phyloP scores from a whole-genome alignment of 2,329 filamentous ascomycete genomes.

The Pleoardoris graminearum region DNA sequence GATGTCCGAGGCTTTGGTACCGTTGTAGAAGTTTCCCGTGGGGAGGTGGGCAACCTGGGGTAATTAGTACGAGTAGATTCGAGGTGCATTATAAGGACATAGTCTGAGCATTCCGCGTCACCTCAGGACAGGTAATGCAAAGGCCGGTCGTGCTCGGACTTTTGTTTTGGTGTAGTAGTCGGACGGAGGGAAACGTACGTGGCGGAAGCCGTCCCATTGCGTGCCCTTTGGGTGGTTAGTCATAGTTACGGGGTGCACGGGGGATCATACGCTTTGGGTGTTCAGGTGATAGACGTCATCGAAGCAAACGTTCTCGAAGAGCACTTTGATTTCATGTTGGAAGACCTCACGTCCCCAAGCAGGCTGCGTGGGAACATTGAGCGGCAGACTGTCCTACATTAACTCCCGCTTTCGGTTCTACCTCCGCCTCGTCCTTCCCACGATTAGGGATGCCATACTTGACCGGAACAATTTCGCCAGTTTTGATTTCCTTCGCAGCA shows the following conservation, averaged over 20 bases:
- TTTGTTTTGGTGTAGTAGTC: too few species aligned
- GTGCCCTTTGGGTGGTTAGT: constrained; percentile 27
- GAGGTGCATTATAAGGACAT: too few species aligned
- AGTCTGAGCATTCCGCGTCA: too few species aligned
- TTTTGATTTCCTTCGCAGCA: constrained; percentile 57
- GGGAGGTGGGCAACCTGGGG: constrained; percentile 44
- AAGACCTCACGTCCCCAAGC: constrained; percentile 58
- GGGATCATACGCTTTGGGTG: constrained; percentile 42
- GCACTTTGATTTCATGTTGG: constrained; percentile 57
- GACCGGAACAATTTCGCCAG: constrained; percentile 59
- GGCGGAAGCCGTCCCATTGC: constrained; percentile 53
- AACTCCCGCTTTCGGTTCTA: not conserved
- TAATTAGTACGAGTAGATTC: not conserved
- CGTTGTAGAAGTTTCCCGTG: constrained; percentile 49
- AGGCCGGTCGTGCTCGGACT: too few species aligned
- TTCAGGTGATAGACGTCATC: constrained; percentile 51
- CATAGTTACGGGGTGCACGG: not conserved
- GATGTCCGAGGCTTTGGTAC: constrained; percentile 48
- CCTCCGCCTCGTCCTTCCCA: too few species aligned
- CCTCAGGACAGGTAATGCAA: too few species aligned
- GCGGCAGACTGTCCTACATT: constrained; percentile 49
- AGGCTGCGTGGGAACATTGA: constrained; percentile 57
- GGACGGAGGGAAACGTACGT: constrained; percentile 21
- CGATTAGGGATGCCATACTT: constrained; percentile 46
- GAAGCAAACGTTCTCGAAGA: constrained; percentile 43